Evolutionary conservation across 176 grass and related monocot genomes (phyloP).

Genomic region (Musa troglodytarum): DNA sequence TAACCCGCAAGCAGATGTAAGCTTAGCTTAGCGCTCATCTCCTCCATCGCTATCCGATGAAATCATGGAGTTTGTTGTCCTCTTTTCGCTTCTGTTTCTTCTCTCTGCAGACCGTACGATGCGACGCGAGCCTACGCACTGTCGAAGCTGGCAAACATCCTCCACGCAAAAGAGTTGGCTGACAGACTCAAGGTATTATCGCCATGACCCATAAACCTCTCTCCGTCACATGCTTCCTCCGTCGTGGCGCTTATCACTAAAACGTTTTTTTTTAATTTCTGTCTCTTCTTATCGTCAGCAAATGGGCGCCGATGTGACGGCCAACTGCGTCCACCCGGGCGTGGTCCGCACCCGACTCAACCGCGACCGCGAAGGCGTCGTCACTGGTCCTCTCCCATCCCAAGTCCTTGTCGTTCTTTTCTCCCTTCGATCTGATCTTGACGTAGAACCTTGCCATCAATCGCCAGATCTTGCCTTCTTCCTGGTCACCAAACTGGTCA

Average conservation of each 20-base stretch:
- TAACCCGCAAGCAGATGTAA: constrained; percentile 73
- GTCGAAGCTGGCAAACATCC: constrained; percentile 77
- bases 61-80: neutral
- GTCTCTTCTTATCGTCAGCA: constrained; percentile 23
- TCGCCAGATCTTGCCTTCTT: constrained; percentile 84
- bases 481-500: constrained; percentile 81
- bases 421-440: neutral
- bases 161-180: constrained; percentile 72
- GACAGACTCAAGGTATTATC: constrained; percentile 35
- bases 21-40: neutral
- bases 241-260: neutral
- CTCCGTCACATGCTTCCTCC: neutral
- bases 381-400: constrained; percentile 32
- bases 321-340: constrained; percentile 88
- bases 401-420: neutral
- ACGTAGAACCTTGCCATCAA: neutral
- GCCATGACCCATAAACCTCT: neutral
- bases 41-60: neutral
- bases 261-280: neutral
- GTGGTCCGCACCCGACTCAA: constrained; percentile 88
- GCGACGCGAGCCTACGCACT: constrained; percentile 85
- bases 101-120: constrained; percentile 49
- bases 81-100: neutral
- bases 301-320: constrained; percentile 68
- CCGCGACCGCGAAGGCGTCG: constrained; percentile 75